Base-by-base conservation (phyloP, 495 filamentous ascomycete genomes). In the Hypoxylon trugodes region DNA sequence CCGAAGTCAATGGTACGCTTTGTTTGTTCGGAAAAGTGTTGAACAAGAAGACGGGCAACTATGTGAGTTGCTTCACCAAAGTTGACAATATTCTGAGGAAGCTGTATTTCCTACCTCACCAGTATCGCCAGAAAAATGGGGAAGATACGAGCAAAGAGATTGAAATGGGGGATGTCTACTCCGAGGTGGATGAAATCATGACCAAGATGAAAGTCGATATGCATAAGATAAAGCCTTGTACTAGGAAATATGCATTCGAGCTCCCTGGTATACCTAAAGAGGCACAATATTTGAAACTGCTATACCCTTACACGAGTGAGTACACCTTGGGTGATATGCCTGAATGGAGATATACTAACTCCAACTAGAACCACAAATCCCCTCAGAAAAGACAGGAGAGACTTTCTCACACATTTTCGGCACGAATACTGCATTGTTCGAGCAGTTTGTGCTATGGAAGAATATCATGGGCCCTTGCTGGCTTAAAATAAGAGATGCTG, bases 401-500 rank as follows among this genome's bases (percentile, higher is more conserved):
- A 97, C 96, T 0, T 98, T 93, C 72, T 98, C 96, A 3, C 89
- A 90, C 46, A 92, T 96, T 36, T 98, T 98, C 61, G 96, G 95
- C 37, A 89, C 91, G 38, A 96, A 96, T 70, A 98, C 95, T 0
- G 86, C 91, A 2, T 80, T 98, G 1, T 98, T 98, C 63, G 95
- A 98, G 69, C 95, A 98, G 68, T 98, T 98, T 69, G 96, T 97
- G 10, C 82, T 98, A 9, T 97, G 92, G 90, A 97, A 96, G 75
- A 93, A 94, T 61, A 90, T 98, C 57, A 98, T 96, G 93, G 95
- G 95, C 0, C 95, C 95, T 8, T 98, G 96, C 77, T 98, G 95
- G 95, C 82, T 98, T 13, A 90, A 86, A 69, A 92, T 98, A 54
- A 83, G 91, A 59, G 89, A 88, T 51, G 90, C 89, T 28, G 86